These are phyloP conservation scores for Yamadazyma triangularis DNA, from an alignment of 1,139 yeast genomes.

Conservation along the genomic window DNA sequence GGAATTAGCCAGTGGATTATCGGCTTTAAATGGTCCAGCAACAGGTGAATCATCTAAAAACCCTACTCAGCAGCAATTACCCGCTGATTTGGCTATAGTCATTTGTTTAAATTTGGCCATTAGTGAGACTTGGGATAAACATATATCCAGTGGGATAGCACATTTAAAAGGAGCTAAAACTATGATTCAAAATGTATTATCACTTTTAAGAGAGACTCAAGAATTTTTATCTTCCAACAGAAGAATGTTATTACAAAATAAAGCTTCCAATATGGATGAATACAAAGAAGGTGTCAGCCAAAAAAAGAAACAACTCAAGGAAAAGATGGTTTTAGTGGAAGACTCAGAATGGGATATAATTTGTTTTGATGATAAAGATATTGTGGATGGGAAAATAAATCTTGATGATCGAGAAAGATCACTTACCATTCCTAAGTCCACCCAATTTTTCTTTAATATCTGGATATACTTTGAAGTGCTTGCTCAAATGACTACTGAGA, in stretches of 20 bases:
- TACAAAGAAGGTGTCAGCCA: conserved; percentile 8
- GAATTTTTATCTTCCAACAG: conserved; percentile 11
- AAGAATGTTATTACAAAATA: conserved; percentile 8
- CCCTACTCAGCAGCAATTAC: conserved; percentile 28
- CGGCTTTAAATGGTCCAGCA: no score
- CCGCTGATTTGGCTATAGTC: conserved; percentile 63
- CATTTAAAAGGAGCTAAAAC: conserved; percentile 65
- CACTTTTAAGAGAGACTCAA: conserved; percentile 26
- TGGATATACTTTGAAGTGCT: conserved; percentile 67
- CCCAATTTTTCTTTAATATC: conserved; percentile 55
- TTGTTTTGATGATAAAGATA: conserved; percentile 9
- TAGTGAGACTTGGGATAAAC: conserved; percentile 68
- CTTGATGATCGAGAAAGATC: background rate
- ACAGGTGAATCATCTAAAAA: conserved; percentile 14
- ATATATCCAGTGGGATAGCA: conserved; percentile 60
- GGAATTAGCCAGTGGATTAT: conserved; percentile 55
- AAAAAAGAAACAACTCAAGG: conserved; percentile 15
- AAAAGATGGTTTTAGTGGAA: conserved; percentile 28
- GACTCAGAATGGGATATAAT: conserved; percentile 35
- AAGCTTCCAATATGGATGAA: conserved; percentile 9
- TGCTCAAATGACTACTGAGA: conserved; percentile 58
- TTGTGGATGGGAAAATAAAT: no score
- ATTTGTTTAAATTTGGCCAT: conserved; percentile 60
- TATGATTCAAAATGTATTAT: conserved; percentile 48
- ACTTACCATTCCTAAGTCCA: conserved; percentile 32